A percentile compares a stretch with the other conserved stretches of the same genome.
These are phyloP conservation scores for Serendipita sp. DNA, from an alignment of 768 basidiomycete species.

Conservation along the genomic window DNA sequence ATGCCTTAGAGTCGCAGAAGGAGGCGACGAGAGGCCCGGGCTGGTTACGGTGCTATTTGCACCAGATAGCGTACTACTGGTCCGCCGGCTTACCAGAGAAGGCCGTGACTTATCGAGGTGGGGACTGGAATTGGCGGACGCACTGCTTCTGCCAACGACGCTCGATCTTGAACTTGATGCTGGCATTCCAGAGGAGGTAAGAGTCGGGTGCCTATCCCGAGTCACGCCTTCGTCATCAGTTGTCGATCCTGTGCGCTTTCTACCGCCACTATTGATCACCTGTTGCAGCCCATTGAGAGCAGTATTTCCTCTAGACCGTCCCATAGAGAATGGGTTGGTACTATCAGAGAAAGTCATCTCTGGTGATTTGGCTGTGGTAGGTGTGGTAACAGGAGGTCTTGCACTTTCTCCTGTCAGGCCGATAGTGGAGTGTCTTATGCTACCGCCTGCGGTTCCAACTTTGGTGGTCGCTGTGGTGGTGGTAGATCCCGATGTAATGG, in stretches of 20 bases:
- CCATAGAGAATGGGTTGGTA: not conserved
- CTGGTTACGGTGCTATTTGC: not conserved
- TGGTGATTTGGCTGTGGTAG: not conserved
- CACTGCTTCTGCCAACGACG: not conserved
- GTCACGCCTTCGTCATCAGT: not conserved
- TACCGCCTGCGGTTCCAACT: not conserved
- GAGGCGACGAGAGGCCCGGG: not conserved
- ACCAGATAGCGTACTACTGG: constrained; percentile 1
- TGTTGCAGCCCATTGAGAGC: not conserved
- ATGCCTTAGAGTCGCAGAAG: not conserved
- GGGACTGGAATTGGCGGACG: not conserved
- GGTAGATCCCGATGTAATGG: not conserved
- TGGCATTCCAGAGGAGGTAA: not conserved
- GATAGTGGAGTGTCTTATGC: not conserved
- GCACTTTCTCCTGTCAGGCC: not conserved
- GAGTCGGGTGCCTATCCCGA: not conserved
- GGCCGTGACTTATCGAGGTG: not conserved
- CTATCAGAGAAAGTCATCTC: not conserved
- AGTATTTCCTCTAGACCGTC: not conserved
- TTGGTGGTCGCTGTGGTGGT: not conserved
- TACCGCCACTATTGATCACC: not conserved
- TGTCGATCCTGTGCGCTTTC: not conserved
- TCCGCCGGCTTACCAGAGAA: not conserved
- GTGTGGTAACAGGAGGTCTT: not conserved
- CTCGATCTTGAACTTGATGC: not conserved